Evolutionary conservation across 306 rosid genomes (phyloP).

Genomic region (Canavalia gladiata): DNA sequence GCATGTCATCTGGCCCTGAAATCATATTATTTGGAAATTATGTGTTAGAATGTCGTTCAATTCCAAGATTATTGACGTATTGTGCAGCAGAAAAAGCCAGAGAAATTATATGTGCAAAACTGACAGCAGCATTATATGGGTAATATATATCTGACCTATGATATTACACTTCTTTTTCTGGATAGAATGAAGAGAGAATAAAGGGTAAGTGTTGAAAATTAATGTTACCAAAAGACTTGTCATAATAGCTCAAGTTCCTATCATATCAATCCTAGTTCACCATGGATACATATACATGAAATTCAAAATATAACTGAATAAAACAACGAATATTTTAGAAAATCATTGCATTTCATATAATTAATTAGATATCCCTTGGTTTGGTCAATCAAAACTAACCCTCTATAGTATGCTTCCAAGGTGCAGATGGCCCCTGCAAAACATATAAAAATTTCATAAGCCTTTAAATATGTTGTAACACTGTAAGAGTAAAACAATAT

Average conservation of each 20-base stretch:
- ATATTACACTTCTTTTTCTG: too few relatives aligned
- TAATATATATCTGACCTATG: too few relatives aligned
- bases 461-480: too few relatives aligned
- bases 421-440: constrained; percentile 80
- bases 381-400: constrained; percentile 55
- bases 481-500: too few relatives aligned
- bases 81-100: too few relatives aligned
- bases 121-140: too few relatives aligned
- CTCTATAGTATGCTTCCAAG: constrained; percentile 94
- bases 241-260: too few relatives aligned
- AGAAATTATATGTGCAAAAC: too few relatives aligned
- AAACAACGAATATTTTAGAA: neutral
- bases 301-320: neutral
- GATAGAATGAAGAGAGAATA: too few relatives aligned
- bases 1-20: constrained; percentile 97
- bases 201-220: too few relatives aligned
- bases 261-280: too few relatives aligned
- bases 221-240: too few relatives aligned
- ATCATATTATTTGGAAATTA: neutral
- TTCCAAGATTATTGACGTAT: neutral
- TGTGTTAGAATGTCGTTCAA: neutral
- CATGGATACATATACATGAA: neutral
- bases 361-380: neutral
- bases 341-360: neutral
- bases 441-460: constrained; percentile 22